A percentile compares a stretch with the other conserved stretches of the same genome.
These are phyloP conservation scores for Botrytis galanthina DNA, from an alignment of 2,329 filamentous ascomycete species.

Conservation along the genomic window DNA sequence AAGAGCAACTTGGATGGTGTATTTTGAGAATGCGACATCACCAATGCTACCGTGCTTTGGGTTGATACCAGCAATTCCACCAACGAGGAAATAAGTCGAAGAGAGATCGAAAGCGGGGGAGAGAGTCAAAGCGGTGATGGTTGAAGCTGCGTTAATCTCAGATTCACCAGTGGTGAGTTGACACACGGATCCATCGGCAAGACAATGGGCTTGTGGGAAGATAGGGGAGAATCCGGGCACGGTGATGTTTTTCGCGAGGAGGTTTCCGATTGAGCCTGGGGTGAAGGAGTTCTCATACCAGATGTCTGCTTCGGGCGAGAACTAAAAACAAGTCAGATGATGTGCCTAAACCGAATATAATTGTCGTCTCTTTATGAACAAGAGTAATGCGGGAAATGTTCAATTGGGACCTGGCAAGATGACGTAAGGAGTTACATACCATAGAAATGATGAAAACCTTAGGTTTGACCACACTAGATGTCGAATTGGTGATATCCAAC, in stretches of 20 bases:
- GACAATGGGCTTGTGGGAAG: constrained; percentile 65
- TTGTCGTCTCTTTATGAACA: background rate
- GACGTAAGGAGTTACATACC: constrained; percentile 43
- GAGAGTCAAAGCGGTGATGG: constrained; percentile 61
- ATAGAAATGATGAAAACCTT: constrained; percentile 63
- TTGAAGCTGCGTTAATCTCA: constrained; percentile 73
- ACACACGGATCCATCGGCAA: constrained; percentile 58
- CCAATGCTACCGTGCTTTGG: constrained; percentile 65
- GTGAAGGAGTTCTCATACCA: constrained; percentile 56
- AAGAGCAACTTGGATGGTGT: constrained; percentile 69
- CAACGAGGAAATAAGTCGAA: constrained; percentile 67
- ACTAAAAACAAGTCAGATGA: constrained; percentile 44
- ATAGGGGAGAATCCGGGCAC: constrained; percentile 63
- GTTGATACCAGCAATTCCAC: constrained; percentile 72
- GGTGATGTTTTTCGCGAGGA: constrained; percentile 56
- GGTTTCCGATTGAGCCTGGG: constrained; percentile 49
- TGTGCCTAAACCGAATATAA: background rate
- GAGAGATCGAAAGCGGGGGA: constrained; percentile 62
- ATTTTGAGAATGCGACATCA: constrained; percentile 65
- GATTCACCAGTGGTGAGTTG: constrained; percentile 66
- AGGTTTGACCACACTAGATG: constrained; percentile 39
- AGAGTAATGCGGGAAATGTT: background rate
- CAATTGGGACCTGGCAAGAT: background rate
- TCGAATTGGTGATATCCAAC: constrained; percentile 9
- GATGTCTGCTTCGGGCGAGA: constrained; percentile 57